Evolutionary conservation across 257 asterid genomes (phyloP).

Genomic region (Solanum medicagineum): DNA sequence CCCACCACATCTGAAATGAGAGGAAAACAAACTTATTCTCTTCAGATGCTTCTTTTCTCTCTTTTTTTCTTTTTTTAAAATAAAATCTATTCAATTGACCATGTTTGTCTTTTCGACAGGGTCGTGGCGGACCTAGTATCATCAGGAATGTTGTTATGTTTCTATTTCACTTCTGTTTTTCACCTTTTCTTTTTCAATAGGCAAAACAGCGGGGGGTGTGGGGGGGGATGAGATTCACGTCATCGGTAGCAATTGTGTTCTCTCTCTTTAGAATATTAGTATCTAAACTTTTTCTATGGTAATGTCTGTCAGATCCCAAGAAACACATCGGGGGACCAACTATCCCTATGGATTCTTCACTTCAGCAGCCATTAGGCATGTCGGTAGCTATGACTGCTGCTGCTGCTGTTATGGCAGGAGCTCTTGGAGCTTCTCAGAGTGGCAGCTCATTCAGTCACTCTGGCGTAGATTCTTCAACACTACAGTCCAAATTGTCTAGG

Average conservation of each 20-base stretch:
- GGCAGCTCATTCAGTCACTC: slow-evolving; percentile 29
- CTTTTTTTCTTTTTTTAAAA: neutral
- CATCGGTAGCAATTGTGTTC: neutral
- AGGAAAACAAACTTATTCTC: neutral
- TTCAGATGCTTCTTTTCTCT: neutral
- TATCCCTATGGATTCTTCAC: slow-evolving; percentile 32
- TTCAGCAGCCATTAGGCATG: slow-evolving; percentile 72
- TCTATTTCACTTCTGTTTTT: slow-evolving; percentile 2
- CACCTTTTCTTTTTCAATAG: neutral
- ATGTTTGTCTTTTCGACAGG: slow-evolving; percentile 41
- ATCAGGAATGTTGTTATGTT: slow-evolving; percentile 43
- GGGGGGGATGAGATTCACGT: neutral
- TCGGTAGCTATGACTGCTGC: slow-evolving; percentile 80
- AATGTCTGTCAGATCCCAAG: slow-evolving; percentile 31
- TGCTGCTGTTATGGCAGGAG: slow-evolving; percentile 75
- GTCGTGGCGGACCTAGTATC: slow-evolving; percentile 82
- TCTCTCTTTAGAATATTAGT: neutral
- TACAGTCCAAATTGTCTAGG: slow-evolving; percentile 74
- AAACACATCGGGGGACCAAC: slow-evolving; percentile 55
- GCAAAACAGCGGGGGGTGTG: too few relatives aligned
- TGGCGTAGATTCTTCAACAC: slow-evolving; percentile 71
- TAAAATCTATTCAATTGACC: neutral
- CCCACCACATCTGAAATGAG: neutral
- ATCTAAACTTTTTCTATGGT: neutral
- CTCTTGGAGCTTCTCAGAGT: slow-evolving; percentile 68